Conservation (phyloP, 192 early-diverging fungal species). For the Umbelopsis sp. region DNA sequence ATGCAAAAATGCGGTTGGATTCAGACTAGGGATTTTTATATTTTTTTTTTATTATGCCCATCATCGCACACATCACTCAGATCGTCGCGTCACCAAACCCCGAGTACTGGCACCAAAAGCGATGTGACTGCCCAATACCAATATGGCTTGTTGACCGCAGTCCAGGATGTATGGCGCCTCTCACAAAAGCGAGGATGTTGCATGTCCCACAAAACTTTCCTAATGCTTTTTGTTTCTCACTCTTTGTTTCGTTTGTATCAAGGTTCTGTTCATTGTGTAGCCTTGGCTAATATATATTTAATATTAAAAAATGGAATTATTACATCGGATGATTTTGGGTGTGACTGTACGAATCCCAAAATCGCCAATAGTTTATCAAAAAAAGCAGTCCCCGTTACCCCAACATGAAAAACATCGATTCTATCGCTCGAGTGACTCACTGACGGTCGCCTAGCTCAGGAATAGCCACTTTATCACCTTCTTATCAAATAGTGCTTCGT, state of each 20-base stretch:
- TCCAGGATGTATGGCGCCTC: background rate
- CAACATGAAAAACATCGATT: background rate
- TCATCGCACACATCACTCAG: background rate
- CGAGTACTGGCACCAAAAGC: background rate
- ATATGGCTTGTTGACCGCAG: background rate
- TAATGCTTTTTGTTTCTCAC: too few species aligned
- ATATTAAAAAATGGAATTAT: too few species aligned
- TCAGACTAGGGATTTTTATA: conserved; percentile 4
- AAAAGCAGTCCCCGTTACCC: background rate
- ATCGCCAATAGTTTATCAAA: background rate
- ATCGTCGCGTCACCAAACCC: background rate
- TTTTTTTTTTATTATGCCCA: background rate
- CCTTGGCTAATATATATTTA: background rate
- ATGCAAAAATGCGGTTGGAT: background rate
- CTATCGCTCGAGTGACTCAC: background rate
- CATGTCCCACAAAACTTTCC: too few species aligned
- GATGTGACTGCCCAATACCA: background rate
- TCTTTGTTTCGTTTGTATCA: background rate
- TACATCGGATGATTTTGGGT: too few species aligned
- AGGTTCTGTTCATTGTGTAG: background rate
- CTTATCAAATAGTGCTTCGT: too few species aligned
- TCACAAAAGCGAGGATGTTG: too few species aligned
- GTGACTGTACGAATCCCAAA: too few species aligned
- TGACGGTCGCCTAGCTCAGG: background rate
- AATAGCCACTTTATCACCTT: too few species aligned